Conservation (phyloP, 1,284 basidiomycete species). For the Leccinum subrobustum region DNA sequence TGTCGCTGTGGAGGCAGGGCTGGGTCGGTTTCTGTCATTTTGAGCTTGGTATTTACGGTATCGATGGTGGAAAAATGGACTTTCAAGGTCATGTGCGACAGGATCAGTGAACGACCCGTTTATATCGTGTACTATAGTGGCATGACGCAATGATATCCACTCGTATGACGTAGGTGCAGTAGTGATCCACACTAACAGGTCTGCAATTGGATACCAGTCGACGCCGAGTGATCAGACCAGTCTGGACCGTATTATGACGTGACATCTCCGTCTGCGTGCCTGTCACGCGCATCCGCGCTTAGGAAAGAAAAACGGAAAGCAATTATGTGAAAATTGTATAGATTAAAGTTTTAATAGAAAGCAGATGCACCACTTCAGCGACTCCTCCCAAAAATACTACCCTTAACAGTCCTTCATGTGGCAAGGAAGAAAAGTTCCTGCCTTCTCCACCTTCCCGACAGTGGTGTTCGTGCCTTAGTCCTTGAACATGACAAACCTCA, state of each 20-base stretch:
- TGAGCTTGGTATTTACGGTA: not conserved
- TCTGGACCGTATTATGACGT: no score
- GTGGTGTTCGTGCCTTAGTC: not conserved
- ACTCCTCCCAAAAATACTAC: not conserved
- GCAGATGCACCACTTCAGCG: not conserved
- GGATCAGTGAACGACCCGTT: not conserved
- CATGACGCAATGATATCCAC: constrained; percentile 3
- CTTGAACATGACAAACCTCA: not conserved
- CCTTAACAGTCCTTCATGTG: not conserved
- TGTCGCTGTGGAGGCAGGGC: constrained; percentile 22
- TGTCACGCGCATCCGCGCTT: no score
- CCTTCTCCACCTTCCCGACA: not conserved
- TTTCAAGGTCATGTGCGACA: constrained; percentile 10
- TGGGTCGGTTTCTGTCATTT: not conserved
- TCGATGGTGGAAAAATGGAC: constrained; percentile 8
- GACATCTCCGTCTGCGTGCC: no score
- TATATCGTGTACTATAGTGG: not conserved
- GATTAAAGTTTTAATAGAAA: constrained; percentile 1
- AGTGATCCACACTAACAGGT: not conserved
- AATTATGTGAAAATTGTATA: constrained; percentile 6
- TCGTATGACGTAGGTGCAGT: not conserved
- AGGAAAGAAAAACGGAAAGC: not conserved
- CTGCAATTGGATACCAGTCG: not conserved
- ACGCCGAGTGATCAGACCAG: no score
- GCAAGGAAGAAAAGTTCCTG: not conserved